Base-by-base conservation (phyloP, 2,329 filamentous ascomycete species). In the Mollisia scopiformis region DNA sequence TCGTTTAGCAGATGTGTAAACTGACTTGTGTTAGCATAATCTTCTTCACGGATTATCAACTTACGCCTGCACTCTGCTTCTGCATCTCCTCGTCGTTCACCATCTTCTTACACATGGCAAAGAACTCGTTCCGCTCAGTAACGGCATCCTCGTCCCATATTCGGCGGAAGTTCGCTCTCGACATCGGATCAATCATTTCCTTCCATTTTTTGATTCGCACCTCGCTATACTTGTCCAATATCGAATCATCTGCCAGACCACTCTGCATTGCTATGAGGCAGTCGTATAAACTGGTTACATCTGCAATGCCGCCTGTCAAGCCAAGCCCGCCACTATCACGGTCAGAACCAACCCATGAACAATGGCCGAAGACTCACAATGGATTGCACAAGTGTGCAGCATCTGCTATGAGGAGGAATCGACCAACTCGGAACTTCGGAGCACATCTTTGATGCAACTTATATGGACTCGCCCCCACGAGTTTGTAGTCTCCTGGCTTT, bases 241-340 rank as follows among this genome's bases (percentile, higher is more conserved):
- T 78, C 1, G 55, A 68, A 6, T 75, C 72, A 51, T 75, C 72
- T 1, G 76, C 71, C 2, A 73, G 61, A 1, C 72, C 73, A 19
- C 73, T 66, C 52, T 76, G 68, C 2, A 78, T 76, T 0, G 74
- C 76, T 13, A 65, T 70, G 16, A 89, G 77, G 66, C 84, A 87
- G 65, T 89, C 85, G 64, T 80, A 85, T 6, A 89, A 78, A 1
- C 84, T 83, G 10, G 84, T 84, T 2, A 87, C 79, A 63, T 88
- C 86, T 19, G 84, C 84, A 60, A 89, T 85, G 0, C 86, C 86
- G 6, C 86, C 85, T 0, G 85, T 88, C 49, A 88, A 80, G 1
- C 86, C 86, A 21, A 88, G 75, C 0, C 86, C 86, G 50, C 86
- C 86, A 74, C 64, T 66, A 14, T 16, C 37, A 30, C 25, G n/a